Base-by-base conservation (phyloP, 2,329 filamentous ascomycete species). In the Thermochaetoides dissita region DNA sequence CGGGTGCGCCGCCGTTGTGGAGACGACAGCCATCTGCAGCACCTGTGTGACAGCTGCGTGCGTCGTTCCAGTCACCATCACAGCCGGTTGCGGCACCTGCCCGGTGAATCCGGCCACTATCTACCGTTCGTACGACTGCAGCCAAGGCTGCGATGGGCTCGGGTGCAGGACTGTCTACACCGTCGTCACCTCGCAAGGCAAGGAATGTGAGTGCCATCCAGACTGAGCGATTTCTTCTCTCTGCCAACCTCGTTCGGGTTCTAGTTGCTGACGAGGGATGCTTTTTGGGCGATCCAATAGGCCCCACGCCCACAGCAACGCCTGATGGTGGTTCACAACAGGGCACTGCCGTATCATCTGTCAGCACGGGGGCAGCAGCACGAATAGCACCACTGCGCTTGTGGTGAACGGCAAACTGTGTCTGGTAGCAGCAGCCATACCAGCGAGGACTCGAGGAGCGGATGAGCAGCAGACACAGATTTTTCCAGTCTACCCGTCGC, bases 11-110 rank as follows among this genome's bases (percentile, higher is more conserved):
- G 49, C 50, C 29, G 46, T 51, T n/a, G 40, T 51, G 9, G 51
- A 45, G 3, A 50, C 51, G 5, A 48, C 46, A 6, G 34, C 30
- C 12, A 38, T 53, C 36, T 53, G 51, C 49, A 42, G 10, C 28
- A 51, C 51, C 7, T 53, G 51, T 38, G n/a, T 50, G 31, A 50
- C 51, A 1, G 30, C 46, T 10, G 47, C 36, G 10, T 53, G 51
- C 47, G 40, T 52, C 32, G 38, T 40, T 2, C 31, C 36, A 6
- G 40, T 38, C 5, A 50, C 48, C 30, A 38, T 52, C 31, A 52
- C 50, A 5, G 49, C 45, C n/a, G 46, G 46, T 30, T 53, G 51
- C 39, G 43, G 40, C 30, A 28, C 32, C 10, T 53, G 51, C 34
- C 41, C 45, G 0, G 41, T 17, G 6, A 36, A 39, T 7, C 38